Evolutionary conservation across 495 filamentous ascomycete species (phyloP).

Genomic region (Rhizodiscina lignyota): DNA sequence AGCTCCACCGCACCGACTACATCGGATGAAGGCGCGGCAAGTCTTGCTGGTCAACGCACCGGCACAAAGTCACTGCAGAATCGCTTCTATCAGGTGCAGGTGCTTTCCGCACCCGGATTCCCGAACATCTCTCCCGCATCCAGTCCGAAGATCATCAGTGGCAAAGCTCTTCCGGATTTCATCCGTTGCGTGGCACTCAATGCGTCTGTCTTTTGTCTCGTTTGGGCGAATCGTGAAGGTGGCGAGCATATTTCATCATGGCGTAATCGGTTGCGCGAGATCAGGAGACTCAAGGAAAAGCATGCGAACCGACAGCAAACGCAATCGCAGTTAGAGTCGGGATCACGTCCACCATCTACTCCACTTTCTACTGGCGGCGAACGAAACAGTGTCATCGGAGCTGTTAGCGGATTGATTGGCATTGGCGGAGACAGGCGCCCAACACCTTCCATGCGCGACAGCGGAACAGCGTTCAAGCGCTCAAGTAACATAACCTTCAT

Average conservation of each 20-base stretch:
- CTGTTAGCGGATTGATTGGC: too few species aligned
- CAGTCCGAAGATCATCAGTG: constrained; percentile 70
- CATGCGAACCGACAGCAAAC: too few species aligned
- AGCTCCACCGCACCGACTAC: background rate
- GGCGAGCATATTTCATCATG: constrained; percentile 81
- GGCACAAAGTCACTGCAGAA: constrained; percentile 21
- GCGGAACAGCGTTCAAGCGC: too few species aligned
- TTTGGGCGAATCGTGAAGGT: constrained; percentile 64
- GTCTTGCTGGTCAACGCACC: background rate
- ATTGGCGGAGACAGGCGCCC: too few species aligned
- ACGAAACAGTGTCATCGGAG: too few species aligned
- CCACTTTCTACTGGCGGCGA: too few species aligned
- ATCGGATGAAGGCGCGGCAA: background rate
- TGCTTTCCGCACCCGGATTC: constrained; percentile 70
- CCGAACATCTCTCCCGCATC: constrained; percentile 80
- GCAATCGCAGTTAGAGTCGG: too few species aligned
- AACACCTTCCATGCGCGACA: too few species aligned
- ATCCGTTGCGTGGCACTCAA: constrained; percentile 84
- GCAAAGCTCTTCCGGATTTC: constrained; percentile 64
- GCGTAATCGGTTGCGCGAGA: constrained; percentile 72
- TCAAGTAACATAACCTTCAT: too few species aligned
- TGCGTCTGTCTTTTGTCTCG: constrained; percentile 78
- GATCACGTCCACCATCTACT: too few species aligned
- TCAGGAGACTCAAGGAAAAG: constrained; percentile 58
- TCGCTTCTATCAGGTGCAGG: constrained; percentile 67